These are phyloP conservation scores for Zasmidium citrigriseum DNA, from an alignment of 2,329 filamentous ascomycete genomes.

Conservation along the genomic window DNA sequence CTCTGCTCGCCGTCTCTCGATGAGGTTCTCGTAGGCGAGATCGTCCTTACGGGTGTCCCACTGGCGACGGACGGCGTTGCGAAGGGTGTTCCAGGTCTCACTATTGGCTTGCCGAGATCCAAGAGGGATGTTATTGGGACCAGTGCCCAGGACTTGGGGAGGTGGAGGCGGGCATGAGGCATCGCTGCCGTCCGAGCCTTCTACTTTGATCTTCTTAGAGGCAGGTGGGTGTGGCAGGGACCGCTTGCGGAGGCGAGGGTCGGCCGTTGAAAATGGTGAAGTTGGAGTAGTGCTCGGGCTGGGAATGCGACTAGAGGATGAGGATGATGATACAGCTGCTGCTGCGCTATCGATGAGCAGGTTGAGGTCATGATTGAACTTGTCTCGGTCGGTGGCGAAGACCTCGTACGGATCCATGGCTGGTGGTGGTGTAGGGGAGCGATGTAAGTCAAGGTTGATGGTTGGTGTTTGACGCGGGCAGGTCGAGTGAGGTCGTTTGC, in stretches of 20 bases:
- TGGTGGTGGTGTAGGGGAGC: too few relatives aligned
- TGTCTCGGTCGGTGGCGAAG: conserved; percentile 8
- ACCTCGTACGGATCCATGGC: conserved; percentile 14
- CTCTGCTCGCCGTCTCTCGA: conserved; percentile 18
- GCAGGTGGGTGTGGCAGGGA: not conserved
- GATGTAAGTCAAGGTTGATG: not conserved
- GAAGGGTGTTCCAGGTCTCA: conserved; percentile 1
- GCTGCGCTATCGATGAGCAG: conserved; percentile 15
- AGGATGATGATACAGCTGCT: conserved; percentile 7
- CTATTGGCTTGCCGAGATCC: not conserved
- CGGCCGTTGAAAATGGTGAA: conserved; percentile 6
- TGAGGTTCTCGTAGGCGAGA: conserved; percentile 15
- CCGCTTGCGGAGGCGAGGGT: conserved; percentile 13
- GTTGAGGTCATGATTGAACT: conserved; percentile 16
- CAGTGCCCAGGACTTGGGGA: not conserved
- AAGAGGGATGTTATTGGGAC: not conserved
- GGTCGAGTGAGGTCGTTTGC: conserved; percentile 4
- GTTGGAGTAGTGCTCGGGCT: conserved; percentile 3
- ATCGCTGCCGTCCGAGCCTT: not conserved
- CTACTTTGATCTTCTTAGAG: conserved; percentile 11
- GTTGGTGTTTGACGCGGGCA: not conserved
- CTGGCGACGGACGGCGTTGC: conserved; percentile 16
- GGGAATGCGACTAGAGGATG: not conserved
- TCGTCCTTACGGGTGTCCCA: conserved; percentile 15
- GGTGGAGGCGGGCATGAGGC: not conserved